A percentile compares a stretch with the other conserved stretches of the same genome.
Evolutionary conservation across 2,329 filamentous ascomycete species (phyloP).

Genomic region (Arachnomyces sp.): DNA sequence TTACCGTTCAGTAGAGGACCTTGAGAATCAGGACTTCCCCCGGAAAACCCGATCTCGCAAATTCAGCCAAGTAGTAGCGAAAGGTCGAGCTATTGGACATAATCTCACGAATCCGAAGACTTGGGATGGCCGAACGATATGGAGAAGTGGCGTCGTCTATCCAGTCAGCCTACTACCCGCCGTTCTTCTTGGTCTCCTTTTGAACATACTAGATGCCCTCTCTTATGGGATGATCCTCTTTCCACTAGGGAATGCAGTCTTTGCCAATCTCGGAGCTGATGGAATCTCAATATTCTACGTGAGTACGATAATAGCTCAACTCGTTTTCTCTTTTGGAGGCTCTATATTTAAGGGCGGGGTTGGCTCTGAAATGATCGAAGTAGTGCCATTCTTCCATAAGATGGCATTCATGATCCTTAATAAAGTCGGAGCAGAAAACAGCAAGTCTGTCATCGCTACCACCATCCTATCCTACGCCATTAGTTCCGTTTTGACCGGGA

Average conservation of each 20-base stretch:
- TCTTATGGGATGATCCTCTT: conserved; percentile 98
- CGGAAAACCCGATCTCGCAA: background rate
- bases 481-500: conserved; percentile 82
- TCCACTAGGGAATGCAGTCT: conserved; percentile 78
- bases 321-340: conserved; percentile 76
- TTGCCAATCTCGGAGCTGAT: conserved; percentile 77
- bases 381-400: conserved; percentile 97
- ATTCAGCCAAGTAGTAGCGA: background rate
- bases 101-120: conserved; percentile 53
- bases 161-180: conserved; percentile 71
- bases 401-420: conserved; percentile 87
- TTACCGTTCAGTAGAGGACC: conserved; percentile 26
- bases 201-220: conserved; percentile 89
- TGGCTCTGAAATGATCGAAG: conserved; percentile 96
- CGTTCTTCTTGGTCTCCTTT: conserved; percentile 76
- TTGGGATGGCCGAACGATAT: conserved; percentile 64
- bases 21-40: conserved; percentile 21
- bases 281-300: conserved; percentile 99
- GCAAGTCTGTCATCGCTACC: conserved; percentile 82
- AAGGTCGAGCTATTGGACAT: conserved; percentile 18
- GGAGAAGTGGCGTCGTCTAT: conserved; percentile 55
- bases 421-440: conserved; percentile 69
- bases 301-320: conserved; percentile 87
- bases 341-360: conserved; percentile 87
- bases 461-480: conserved; percentile 86